Evolutionary conservation across 1,139 yeast genomes (phyloP), one percentile per base, ranked within the genome.

Genomic region (Keqinozyma sinolaborantium): DNA sequence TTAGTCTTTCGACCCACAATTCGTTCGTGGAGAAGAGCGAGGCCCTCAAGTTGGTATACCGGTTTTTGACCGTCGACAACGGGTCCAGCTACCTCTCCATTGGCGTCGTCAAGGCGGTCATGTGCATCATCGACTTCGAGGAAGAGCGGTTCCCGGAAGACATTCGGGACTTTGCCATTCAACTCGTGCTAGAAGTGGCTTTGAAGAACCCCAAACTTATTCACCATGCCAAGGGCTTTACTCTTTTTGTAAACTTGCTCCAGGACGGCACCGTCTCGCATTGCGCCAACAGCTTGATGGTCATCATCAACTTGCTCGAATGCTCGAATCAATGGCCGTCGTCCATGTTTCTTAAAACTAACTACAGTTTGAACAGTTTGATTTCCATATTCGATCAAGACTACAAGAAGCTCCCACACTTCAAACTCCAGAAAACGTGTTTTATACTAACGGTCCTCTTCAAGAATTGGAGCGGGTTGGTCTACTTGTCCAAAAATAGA

Each of bases 391-490:
- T 86, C 46, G 58, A 64, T 9, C 48, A 48, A 24, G 48, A 39
- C 18, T 28, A 29, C 21, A 18, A 21, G 19, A 36, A 32, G 30
- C 25, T 40, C 23, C 41, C 41, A 9, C 39, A 38, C 16, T 35
- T 37, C 19, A 75, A 69, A 42, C 58, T 86, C 20, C 83, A 81
- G 37, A 73, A 72, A 40, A 63, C 79, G n/a, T 76, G 92, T 0
- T 69, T 74, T 29, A 64, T 86, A 9, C 56, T 90, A 3, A 63
- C 85, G 0, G 55, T 73, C 3, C 58, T 86, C 18, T 57, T 92
- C 31, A 83, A 85, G 39, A 73, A 79, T 29, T 83, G 94, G 78
- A 71, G 84, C 13, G 98, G 98, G 0, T 51, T 88, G 9, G 70
- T 83, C 42, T 74, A 83, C 6, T 74, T 82, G 44, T 71, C 86